A percentile compares a stretch with the other conserved stretches of the same genome.
Conservation (phyloP, 352 stramenopile genomes). For the Achlya hypogyna region DNA sequence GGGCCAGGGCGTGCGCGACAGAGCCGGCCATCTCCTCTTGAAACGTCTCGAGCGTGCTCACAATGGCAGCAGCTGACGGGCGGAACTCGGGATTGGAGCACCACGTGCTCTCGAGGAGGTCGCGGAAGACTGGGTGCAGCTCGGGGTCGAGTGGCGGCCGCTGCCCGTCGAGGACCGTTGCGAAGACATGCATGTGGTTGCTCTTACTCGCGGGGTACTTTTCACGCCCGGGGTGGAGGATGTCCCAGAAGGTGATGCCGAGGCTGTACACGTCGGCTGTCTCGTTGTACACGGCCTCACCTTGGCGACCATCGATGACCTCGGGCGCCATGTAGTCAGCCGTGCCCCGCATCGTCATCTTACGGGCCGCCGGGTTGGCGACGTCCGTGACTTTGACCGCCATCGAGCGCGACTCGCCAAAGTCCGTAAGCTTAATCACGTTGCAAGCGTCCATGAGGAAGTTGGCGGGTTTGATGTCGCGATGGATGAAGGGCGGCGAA, state of each 20-base stretch:
- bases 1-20: constrained; percentile 23
- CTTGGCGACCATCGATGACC: constrained; percentile 32
- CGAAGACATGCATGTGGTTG: constrained; percentile 33
- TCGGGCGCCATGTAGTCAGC: constrained; percentile 55
- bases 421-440: constrained; percentile 73
- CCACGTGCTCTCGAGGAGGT: constrained; percentile 33
- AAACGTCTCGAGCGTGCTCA: constrained; percentile 27
- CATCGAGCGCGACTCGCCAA: constrained; percentile 38
- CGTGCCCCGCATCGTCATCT: constrained; percentile 33
- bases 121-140: constrained; percentile 16
- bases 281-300: constrained; percentile 32
- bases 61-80: constrained; percentile 30
- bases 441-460: constrained; percentile 57
- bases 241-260: constrained; percentile 61
- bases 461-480: constrained; percentile 70
- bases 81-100: constrained; percentile 28
- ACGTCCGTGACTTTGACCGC: constrained; percentile 1
- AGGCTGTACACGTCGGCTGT: constrained; percentile 53
- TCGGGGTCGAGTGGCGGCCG: constrained; percentile 30
- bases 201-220: constrained; percentile 30
- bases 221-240: constrained; percentile 35
- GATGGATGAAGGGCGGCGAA: constrained; percentile 54
- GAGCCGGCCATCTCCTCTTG: constrained; percentile 30
- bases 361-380: background rate
- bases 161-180: constrained; percentile 30